Evolutionary conservation across 225 moss, liverwort and hornwort species (phyloP), one percentile per base, ranked within the genome.

Genomic region (Pseudisothecium myosuroides): DNA sequence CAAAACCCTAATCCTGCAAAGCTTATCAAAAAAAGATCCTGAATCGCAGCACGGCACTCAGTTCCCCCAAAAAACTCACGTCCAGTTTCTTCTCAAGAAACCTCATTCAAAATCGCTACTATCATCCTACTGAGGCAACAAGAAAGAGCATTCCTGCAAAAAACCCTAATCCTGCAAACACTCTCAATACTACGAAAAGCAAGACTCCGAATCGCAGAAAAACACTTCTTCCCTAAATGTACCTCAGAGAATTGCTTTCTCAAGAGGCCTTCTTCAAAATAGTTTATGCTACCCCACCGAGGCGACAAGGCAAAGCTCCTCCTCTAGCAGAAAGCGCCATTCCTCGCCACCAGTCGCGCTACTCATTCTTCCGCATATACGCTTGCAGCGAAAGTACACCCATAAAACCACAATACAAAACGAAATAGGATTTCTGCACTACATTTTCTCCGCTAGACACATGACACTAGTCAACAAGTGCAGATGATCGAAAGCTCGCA

Each of bases 341-440:
- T 10, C 41, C 88, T 79, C 94, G 90, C 83, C 88, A 96, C 56
- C 92, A 95, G 91, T 43, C 49, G 39, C 43, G 50, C 76, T 32
- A 68, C 54, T 69, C 76, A 90, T 85, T 20, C 87, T 87, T 81
- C 36, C 52, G 32, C 7, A 67, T 67, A 66, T 8, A 6, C 52
- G 11, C 29, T 56, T 26, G 5, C 52, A 41, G 4, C 14, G 39
- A 61, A 39, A 21, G 6, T 4, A 77, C 47, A 22, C n/a, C 84
- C 20, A 26, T 74, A 14, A 19, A 74, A 64, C 37, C 75, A 36
- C 11, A 43, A 81, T 12, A 45, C 75, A 61, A n/a, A 61, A 83
- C 37, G 55, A 47, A 47, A 82, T 23, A 61, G 45, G 5, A 31
- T 16, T 41, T 6, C 60, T 36, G 60, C 58, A 26, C 58, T 41